Evolutionary conservation across 768 basidiomycete genomes (phyloP).

Genomic region (Tylopilus plumbeoviolaceoides): DNA sequence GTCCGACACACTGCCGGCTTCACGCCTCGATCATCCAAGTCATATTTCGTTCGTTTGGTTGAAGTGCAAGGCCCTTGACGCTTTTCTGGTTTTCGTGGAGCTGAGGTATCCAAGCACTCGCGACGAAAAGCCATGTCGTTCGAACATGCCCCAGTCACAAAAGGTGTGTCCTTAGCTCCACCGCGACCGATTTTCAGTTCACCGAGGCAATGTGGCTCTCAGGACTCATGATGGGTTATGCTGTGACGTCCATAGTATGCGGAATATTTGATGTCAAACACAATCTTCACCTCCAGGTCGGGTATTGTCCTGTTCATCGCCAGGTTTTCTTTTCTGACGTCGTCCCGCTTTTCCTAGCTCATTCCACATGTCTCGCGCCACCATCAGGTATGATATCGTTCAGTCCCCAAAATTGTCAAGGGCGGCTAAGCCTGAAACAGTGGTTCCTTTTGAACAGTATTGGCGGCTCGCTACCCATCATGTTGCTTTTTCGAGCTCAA

Average conservation of each 20-base stretch:
- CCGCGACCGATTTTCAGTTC: constrained; percentile 1
- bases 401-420: constrained; percentile 6
- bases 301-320: constrained; percentile 13
- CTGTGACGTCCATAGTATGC: constrained; percentile 65
- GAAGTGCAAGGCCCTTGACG: not conserved
- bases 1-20: not conserved
- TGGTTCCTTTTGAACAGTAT: constrained; percentile 49
- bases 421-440: constrained; percentile 32
- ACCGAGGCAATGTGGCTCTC: constrained; percentile 2
- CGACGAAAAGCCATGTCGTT: constrained; percentile 55
- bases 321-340: constrained; percentile 1
- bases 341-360: constrained; percentile 43
- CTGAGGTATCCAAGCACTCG: not conserved
- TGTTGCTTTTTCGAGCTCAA: constrained; percentile 76
- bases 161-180: constrained; percentile 48
- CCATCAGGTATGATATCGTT: constrained; percentile 60
- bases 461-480: constrained; percentile 79
- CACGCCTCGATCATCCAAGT: not conserved
- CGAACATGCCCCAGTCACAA: constrained; percentile 78
- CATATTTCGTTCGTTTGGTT: not conserved
- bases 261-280: constrained; percentile 86
- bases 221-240: constrained; percentile 78
- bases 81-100: not conserved
- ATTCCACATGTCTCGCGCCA: constrained; percentile 87
- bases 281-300: constrained; percentile 79